phyloP scores from a whole-genome alignment of 305 asterid genomes.

The Nicotiana rustica region DNA sequence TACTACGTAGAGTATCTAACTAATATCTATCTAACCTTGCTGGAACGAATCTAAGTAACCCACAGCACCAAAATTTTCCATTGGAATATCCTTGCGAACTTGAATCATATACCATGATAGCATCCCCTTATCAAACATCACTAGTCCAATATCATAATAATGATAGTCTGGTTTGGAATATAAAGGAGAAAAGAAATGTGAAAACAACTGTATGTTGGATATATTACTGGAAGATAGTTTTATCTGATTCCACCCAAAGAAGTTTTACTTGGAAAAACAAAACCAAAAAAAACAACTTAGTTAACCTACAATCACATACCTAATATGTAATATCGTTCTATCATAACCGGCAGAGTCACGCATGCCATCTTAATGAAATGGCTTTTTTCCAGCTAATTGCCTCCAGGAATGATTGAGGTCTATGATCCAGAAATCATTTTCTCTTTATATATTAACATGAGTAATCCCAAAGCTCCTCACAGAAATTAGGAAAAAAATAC shows the following conservation, averaged over 20 bases:
- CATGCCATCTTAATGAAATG: not conserved
- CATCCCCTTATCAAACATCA: not conserved
- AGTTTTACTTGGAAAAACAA: not conserved
- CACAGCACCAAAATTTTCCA: conserved; percentile 17
- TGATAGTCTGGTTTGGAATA: conserved; percentile 15
- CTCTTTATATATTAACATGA: not conserved
- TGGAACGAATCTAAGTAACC: conserved; percentile 22
- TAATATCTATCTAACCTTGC: not conserved
- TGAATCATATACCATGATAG: conserved; percentile 10
- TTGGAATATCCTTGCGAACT: not conserved
- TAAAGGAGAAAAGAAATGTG: conserved; percentile 4
- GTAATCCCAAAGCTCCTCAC: not conserved
- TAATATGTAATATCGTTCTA: not conserved
- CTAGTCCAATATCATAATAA: not conserved
- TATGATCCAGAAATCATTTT: not conserved
- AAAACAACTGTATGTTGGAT: conserved; percentile 16
- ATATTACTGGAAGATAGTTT: not conserved
- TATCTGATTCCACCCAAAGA: not conserved
- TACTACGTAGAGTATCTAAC: not conserved
- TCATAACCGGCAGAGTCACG: not conserved
- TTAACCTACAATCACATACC: not conserved
- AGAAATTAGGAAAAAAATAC: not conserved
- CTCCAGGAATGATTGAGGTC: not conserved
- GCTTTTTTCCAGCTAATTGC: not conserved
- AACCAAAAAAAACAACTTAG: not conserved